A percentile compares a stretch with the other conserved stretches of the same genome.
These are phyloP conservation scores for Ceratobasidium theobromae DNA, from an alignment of 1,284 basidiomycete species.

Conservation along the genomic window DNA sequence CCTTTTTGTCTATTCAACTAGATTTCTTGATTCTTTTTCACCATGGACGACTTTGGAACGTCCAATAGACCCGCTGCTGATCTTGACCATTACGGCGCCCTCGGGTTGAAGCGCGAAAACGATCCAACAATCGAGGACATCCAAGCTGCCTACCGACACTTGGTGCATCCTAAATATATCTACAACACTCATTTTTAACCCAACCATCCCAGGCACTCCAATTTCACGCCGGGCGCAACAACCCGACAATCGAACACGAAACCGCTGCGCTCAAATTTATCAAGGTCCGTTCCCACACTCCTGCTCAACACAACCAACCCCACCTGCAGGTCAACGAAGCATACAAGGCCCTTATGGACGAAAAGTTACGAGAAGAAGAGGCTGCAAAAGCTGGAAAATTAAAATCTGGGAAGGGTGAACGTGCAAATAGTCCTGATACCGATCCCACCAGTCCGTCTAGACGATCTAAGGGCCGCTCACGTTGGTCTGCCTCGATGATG, in stretches of 20 bases:
- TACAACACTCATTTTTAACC: background rate
- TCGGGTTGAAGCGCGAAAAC: slow-evolving; percentile 11
- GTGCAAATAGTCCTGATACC: slow-evolving; percentile 6
- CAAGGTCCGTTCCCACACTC: background rate
- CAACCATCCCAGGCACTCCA: slow-evolving; percentile 1
- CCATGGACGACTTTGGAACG: slow-evolving; percentile 25
- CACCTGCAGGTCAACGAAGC: slow-evolving; percentile 25
- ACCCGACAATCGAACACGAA: slow-evolving; percentile 3
- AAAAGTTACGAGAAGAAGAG: slow-evolving; percentile 13
- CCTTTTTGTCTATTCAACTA: background rate
- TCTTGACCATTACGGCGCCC: slow-evolving; percentile 11
- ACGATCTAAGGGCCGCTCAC: background rate
- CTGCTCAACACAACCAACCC: background rate
- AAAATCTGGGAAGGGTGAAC: slow-evolving; percentile 17
- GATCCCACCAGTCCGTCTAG: background rate
- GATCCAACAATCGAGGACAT: slow-evolving; percentile 10
- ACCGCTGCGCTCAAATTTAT: slow-evolving; percentile 18
- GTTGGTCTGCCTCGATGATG: background rate
- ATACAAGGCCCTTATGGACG: slow-evolving; percentile 23
- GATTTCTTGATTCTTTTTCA: background rate
- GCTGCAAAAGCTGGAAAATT: slow-evolving; percentile 20
- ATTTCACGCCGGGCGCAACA: slow-evolving; percentile 23
- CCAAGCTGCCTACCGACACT: slow-evolving; percentile 15
- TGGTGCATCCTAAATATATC: background rate
- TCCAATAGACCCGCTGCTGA: slow-evolving; percentile 22